Conservation (phyloP, 306 rosid genomes). For the Vigna angularis region DNA sequence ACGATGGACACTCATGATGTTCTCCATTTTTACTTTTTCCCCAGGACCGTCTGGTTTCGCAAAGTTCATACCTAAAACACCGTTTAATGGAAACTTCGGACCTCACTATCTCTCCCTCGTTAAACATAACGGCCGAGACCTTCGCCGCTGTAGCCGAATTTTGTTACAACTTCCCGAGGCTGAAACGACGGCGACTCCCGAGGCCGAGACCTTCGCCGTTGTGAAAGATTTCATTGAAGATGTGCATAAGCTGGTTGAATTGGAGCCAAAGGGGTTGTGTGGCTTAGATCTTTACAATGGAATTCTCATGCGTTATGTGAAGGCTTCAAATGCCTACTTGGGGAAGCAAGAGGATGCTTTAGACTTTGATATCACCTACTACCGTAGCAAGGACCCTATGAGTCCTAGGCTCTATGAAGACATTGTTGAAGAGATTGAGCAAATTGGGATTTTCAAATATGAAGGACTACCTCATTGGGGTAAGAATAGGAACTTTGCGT, state of each 20-base stretch:
- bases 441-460: constrained; percentile 71
- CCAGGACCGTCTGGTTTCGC: constrained; percentile 67
- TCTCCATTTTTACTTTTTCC: constrained; percentile 21
- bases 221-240: constrained; percentile 65
- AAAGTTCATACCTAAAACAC: constrained; percentile 63
- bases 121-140: constrained; percentile 65
- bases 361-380: constrained; percentile 74
- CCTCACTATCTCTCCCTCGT: constrained; percentile 62
- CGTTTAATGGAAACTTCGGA: constrained; percentile 53
- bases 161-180: constrained; percentile 76
- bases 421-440: constrained; percentile 80
- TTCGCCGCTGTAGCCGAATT: constrained; percentile 62
- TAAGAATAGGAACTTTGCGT: constrained; percentile 72
- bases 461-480: constrained; percentile 88
- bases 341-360: constrained; percentile 69
- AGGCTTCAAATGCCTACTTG: constrained; percentile 68
- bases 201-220: too few species aligned
- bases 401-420: constrained; percentile 74
- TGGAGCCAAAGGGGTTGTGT: constrained; percentile 68
- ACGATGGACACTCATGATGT: constrained; percentile 20
- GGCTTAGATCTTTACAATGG: constrained; percentile 75
- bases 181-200: too few species aligned
- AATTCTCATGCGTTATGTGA: constrained; percentile 77
- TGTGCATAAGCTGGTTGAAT: constrained; percentile 63
- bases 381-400: constrained; percentile 66